Base-by-base conservation (phyloP, 1,284 basidiomycete genomes). In the Cryptococcus hybrid region DNA sequence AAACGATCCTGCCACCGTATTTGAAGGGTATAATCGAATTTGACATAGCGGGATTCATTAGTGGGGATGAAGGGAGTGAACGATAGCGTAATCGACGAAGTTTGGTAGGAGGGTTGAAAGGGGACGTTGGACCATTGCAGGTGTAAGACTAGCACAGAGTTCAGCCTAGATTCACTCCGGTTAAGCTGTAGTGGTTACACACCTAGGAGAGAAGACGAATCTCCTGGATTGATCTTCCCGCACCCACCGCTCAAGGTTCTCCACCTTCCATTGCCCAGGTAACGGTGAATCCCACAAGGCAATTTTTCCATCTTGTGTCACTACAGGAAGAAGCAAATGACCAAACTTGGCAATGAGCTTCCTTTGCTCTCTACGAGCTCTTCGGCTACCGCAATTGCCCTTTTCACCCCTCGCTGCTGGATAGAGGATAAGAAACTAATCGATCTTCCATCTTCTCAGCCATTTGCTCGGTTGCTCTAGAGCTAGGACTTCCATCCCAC, bases 51-150 rank as follows among this genome's bases (percentile, higher is more conserved):
- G 24, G 24, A 24, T 24, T 24, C 24, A 24, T 24, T 24, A 24
- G 24, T 24, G 24, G 24, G 24, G 24, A 24, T 24, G 24, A 24
- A 24, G 24, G 24, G 24, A 24, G 24, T 7, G 56, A 51, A 18
- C 57, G 51, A 48, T 61, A 61, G 44, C 51, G 46, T 9, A 61
- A 12, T 45, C 57, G 37, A 12, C 57, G 54, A n/a, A 52, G 43
- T 11, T 43, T 42, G 3, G 13, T 50, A 5, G 47, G 38, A 15
- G 54, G 35, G 1, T 45, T 52, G n/a, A 53, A n/a, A 3, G 58
- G 44, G 30, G 60, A 61, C n/a, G 24, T 43, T 61, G 60, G 5
- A 56, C 53, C 53, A 56, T 56, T 7, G 56, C 56, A 39, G 56
- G 59, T 30, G 59, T 58, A 38, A 61, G 49, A 15, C 59, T 61